Evolutionary conservation across 2,329 filamentous ascomycete species (phyloP), one percentile per base, ranked within the genome.

Genomic region (Bipolaris sorokiniana): DNA sequence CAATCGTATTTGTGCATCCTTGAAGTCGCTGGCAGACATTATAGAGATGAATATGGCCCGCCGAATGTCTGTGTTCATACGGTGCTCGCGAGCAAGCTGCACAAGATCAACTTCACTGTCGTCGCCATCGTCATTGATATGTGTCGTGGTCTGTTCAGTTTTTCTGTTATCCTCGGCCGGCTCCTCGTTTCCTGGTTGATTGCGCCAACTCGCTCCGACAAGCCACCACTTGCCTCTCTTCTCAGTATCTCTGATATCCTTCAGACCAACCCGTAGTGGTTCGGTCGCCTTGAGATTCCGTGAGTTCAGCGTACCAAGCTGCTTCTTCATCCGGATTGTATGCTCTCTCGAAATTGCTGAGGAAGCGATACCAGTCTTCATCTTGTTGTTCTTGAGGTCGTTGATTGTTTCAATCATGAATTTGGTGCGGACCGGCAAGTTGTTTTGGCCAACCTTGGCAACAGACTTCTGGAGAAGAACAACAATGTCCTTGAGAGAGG

Each of bases 371-470:
- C 87, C 88, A 13, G 88, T 87, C 76, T 94, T 97, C 71, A 93
- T 84, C 58, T 91, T 91, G 77, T 95, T 97, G 80, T 96, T 97
- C 75, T 97, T 97, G 28, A 99, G 82, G 68, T 97, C 91, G 57
- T 90, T 92, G 75, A 99, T 97, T 1, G 90, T 95, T 70, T 98
- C 94, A 49, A 99, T 90, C 93, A 98, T 98, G 78, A 97, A 97
- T 65, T 90, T 96, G 1, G 94, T 97, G 54, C 95, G 88, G 9
- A 93, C 90, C 1, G 92, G 94, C 26, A 97, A 80, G 18, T 87
- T 89, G 11, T 81, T 80, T 67, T 90, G 86, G 4, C 90, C 90
- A 34, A 84, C 80, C 58, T 86, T 87, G 0, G 86, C 81, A 2
- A 93, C 85, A 1, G 88, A 86, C 20, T 88, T 87, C 63, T 91